These are phyloP conservation scores for Daedalea quercina DNA, from an alignment of 768 basidiomycete species.

Conservation along the genomic window DNA sequence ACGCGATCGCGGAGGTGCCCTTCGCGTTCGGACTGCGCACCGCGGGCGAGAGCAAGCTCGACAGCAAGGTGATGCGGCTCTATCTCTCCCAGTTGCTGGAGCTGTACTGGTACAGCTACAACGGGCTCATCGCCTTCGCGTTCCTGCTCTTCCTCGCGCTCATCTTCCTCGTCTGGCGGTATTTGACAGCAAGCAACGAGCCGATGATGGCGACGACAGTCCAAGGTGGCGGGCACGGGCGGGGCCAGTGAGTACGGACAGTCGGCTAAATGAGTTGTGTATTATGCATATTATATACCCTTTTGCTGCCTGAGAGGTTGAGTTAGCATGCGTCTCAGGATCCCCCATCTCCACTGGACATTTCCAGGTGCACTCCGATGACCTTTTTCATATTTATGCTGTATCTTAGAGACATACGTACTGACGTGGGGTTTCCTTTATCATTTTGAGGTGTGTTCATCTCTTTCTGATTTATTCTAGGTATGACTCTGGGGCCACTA, in stretches of 20 bases:
- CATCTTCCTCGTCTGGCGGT: not conserved
- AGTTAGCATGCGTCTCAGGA: too few relatives aligned
- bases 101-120: constrained; percentile 23
- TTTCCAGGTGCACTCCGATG: too few relatives aligned
- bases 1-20: constrained; percentile 23
- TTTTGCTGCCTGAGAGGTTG: not conserved
- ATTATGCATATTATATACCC: not conserved
- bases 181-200: not conserved
- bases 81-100: constrained; percentile 24
- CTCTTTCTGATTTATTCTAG: too few relatives aligned
- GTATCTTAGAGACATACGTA: too few relatives aligned
- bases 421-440: too few relatives aligned
- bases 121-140: constrained; percentile 14
- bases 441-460: too few relatives aligned
- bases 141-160: not conserved
- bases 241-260: not conserved
- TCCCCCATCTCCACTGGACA: too few relatives aligned
- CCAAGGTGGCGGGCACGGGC: not conserved
- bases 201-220: not conserved
- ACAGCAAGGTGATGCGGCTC: constrained; percentile 23
- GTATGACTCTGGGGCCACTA: too few relatives aligned
- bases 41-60: constrained; percentile 25
- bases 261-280: not conserved
- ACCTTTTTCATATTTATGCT: too few relatives aligned
- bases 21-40: constrained; percentile 25